Conservation (phyloP, 768 basidiomycete species). For the Podaxis pistillaris region DNA sequence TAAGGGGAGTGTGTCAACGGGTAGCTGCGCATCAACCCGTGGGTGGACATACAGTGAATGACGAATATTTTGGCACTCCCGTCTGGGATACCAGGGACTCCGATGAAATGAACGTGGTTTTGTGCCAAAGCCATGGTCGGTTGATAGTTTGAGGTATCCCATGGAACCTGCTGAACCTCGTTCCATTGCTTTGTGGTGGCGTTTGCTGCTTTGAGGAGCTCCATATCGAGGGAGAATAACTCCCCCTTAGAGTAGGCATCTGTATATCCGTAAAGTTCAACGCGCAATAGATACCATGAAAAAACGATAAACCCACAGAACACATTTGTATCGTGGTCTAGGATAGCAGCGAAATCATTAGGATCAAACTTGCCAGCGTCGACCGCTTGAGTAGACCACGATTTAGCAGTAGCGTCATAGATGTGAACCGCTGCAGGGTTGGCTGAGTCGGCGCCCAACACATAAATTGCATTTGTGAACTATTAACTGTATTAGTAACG, state of each 20-base stretch:
- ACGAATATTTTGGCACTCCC: slow-evolving; percentile 70
- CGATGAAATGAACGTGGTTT: slow-evolving; percentile 73
- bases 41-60: slow-evolving; percentile 58
- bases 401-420: slow-evolving; percentile 67
- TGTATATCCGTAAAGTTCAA: slow-evolving; percentile 22
- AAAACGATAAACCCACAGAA: slow-evolving; percentile 55
- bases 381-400: slow-evolving; percentile 77
- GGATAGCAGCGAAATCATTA: slow-evolving; percentile 62
- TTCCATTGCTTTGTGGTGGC: slow-evolving; percentile 61
- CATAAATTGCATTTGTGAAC: slow-evolving; percentile 85
- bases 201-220: slow-evolving; percentile 57
- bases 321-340: slow-evolving; percentile 94
- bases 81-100: slow-evolving; percentile 53
- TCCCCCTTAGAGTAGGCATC: slow-evolving; percentile 69
- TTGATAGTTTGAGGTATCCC: slow-evolving; percentile 44
- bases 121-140: slow-evolving; percentile 69
- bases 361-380: slow-evolving; percentile 58
- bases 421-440: slow-evolving; percentile 75
- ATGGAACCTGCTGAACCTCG: slow-evolving; percentile 44
- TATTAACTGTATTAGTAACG: slow-evolving; percentile 27
- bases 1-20: slow-evolving; percentile 23
- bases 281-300: not conserved
- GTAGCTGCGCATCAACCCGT: not conserved
- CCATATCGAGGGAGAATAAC: slow-evolving; percentile 73
- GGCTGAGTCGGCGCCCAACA: slow-evolving; percentile 72